These are phyloP conservation scores for Pyropia haitanensis DNA, from an alignment of 23 red algal genomes.

Conservation along the genomic window DNA sequence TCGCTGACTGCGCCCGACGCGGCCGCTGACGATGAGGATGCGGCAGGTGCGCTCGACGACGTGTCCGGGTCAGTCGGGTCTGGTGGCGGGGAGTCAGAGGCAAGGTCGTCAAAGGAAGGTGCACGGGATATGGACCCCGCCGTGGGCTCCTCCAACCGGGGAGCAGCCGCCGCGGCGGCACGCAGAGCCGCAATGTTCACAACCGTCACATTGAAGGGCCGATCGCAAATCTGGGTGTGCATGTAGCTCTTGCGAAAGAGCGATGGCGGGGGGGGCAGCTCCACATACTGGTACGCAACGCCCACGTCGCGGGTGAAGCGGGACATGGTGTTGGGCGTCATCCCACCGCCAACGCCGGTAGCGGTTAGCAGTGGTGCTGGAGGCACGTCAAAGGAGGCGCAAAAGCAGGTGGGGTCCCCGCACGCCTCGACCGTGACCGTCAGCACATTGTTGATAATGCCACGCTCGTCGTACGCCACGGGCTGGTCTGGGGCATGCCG, in stretches of 20 bases:
- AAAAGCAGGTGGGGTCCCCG: constrained; percentile 93
- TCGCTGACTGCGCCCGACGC: too few species aligned
- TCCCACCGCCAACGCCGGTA: constrained; percentile 7
- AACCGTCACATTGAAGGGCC: constrained; percentile 89
- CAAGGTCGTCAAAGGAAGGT: constrained; percentile 70
- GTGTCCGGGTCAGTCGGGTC: too few species aligned
- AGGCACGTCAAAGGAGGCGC: constrained; percentile 31
- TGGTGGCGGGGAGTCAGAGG: neutral
- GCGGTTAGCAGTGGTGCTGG: neutral
- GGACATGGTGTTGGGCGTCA: constrained; percentile 57
- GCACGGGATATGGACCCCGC: constrained; percentile 75
- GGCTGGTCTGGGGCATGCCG: constrained; percentile 91
- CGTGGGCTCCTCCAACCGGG: constrained; percentile 3
- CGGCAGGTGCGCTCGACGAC: too few species aligned
- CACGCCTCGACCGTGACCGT: constrained; percentile 77
- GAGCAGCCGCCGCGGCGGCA: too few species aligned
- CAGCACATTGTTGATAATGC: constrained; percentile 97
- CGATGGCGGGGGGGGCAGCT: constrained; percentile 12
- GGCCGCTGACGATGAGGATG: too few species aligned
- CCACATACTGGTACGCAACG: constrained; percentile 56
- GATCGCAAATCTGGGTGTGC: constrained; percentile 67
- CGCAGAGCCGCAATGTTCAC: constrained; percentile 57
- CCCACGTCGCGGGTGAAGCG: constrained; percentile 52
- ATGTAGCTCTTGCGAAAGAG: constrained; percentile 69
- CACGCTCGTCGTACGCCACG: constrained; percentile 74